These are phyloP conservation scores for Pholiota conissans DNA, from an alignment of 768 basidiomycete species.

Conservation along the genomic window DNA sequence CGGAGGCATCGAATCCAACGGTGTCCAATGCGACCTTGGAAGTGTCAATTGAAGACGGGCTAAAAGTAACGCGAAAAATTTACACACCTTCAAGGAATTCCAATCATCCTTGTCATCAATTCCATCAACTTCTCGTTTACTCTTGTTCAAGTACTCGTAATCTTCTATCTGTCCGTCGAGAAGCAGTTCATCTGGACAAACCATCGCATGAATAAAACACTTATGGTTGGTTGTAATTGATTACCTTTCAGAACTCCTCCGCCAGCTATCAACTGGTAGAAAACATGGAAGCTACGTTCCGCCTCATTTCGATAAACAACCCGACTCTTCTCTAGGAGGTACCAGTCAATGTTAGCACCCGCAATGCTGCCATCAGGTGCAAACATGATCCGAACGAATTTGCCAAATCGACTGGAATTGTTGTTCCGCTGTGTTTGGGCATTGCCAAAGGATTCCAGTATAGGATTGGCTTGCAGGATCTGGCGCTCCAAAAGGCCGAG, in stretches of 20 bases:
- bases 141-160: conserved; percentile 91
- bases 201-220: neutral
- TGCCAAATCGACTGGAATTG: conserved; percentile 98
- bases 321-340: conserved; percentile 94
- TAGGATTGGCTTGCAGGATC: conserved; percentile 96
- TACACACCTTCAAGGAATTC: conserved; percentile 66
- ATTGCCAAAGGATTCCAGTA: conserved; percentile 97
- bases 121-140: conserved; percentile 89
- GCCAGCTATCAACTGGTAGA: conserved; percentile 92
- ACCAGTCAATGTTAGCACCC: conserved; percentile 99
- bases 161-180: conserved; percentile 74
- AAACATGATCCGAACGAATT: conserved; percentile 96
- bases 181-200: conserved; percentile 61
- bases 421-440: conserved; percentile 98
- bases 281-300: conserved; percentile 95
- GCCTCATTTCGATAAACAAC: conserved; percentile 87
- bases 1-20: conserved; percentile 82
- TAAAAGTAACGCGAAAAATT: neutral
- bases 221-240: too few relatives aligned
- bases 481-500: conserved; percentile 92
- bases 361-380: conserved; percentile 91
- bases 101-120: conserved; percentile 92
- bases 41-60: neutral
- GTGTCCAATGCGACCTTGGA: conserved; percentile 77
- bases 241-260: conserved; percentile 67